phyloP scores from a whole-genome alignment of 352 stramenopile species.

The Pythium utonaiense region DNA sequence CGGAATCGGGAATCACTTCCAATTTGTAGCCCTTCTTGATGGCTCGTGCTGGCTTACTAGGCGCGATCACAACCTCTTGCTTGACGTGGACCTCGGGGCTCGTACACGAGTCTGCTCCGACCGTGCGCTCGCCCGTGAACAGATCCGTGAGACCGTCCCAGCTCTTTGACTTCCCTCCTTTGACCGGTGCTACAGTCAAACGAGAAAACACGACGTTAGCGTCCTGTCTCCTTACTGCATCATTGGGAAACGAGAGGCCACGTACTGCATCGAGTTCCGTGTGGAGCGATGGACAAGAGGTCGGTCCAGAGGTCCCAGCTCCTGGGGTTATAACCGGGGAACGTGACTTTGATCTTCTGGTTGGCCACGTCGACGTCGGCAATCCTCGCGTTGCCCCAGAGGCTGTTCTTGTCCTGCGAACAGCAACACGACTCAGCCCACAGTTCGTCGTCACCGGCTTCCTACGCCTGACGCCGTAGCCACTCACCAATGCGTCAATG shows the following conservation, averaged over 20 bases:
- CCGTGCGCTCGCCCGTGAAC: conserved; percentile 33
- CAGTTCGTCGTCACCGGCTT: neutral
- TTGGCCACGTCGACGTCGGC: conserved; percentile 53
- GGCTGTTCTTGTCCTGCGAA: conserved; percentile 58
- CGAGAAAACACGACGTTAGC: neutral
- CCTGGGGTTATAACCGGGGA: conserved; percentile 63
- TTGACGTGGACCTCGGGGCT: neutral
- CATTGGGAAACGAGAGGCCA: conserved; percentile 2
- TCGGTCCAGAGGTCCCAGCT: conserved; percentile 76
- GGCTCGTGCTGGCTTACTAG: conserved; percentile 5
- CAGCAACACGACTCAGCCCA: neutral
- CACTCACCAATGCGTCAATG: conserved; percentile 53
- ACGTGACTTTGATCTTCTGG: conserved; percentile 69
- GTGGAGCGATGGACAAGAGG: conserved; percentile 50
- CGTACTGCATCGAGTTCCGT: conserved; percentile 26
- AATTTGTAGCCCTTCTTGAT: conserved; percentile 20
- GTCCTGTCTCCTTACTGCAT: neutral
- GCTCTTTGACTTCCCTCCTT: conserved; percentile 29
- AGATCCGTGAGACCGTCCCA: conserved; percentile 57
- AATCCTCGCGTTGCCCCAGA: conserved; percentile 70
- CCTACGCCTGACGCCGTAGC: neutral
- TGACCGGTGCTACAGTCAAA: conserved; percentile 22
- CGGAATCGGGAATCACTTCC: neutral
- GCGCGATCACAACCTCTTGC: neutral
- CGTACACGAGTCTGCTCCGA: neutral